Percentiles rank a stretch among this genome's conserved stretches.
Evolutionary conservation across 2,329 filamentous ascomycete species (phyloP).

Genomic region (Fusarium avenaceum): DNA sequence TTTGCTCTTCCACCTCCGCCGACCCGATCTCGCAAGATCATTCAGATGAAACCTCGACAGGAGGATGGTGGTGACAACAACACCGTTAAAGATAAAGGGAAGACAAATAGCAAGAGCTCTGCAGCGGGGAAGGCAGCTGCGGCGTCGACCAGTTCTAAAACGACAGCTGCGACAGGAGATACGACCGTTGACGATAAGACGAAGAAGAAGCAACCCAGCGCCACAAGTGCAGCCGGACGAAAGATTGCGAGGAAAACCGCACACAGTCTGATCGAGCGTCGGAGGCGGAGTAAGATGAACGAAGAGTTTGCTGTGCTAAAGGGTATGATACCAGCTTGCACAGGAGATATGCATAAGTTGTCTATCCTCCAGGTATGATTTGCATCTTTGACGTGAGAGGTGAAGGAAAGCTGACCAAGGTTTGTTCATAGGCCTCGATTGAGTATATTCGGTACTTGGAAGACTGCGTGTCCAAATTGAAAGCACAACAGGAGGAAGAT

Average conservation of each 20-base stretch:
- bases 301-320: slow-evolving; percentile 96
- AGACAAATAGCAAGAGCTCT: slow-evolving; percentile 41
- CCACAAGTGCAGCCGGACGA: slow-evolving; percentile 85
- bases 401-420: slow-evolving; percentile 20
- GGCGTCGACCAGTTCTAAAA: slow-evolving; percentile 38
- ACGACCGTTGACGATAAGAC: slow-evolving; percentile 49
- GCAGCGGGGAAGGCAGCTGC: slow-evolving; percentile 32
- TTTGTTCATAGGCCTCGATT: slow-evolving; percentile 80
- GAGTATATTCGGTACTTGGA: slow-evolving; percentile 96
- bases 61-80: slow-evolving; percentile 51
- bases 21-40: slow-evolving; percentile 93
- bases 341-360: slow-evolving; percentile 98
- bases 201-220: slow-evolving; percentile 83
- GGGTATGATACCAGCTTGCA: slow-evolving; percentile 94
- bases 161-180: slow-evolving; percentile 39
- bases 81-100: slow-evolving; percentile 45
- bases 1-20: slow-evolving; percentile 93
- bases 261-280: slow-evolving; percentile 92
- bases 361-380: slow-evolving; percentile 86
- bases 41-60: slow-evolving; percentile 89
- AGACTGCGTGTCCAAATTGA: slow-evolving; percentile 85
- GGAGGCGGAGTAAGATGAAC: slow-evolving; percentile 96
- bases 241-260: slow-evolving; percentile 97
- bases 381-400: background rate
- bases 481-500: slow-evolving; percentile 66